Base-by-base conservation (phyloP, 176 grass and related monocot species). In the Oryza punctata region DNA sequence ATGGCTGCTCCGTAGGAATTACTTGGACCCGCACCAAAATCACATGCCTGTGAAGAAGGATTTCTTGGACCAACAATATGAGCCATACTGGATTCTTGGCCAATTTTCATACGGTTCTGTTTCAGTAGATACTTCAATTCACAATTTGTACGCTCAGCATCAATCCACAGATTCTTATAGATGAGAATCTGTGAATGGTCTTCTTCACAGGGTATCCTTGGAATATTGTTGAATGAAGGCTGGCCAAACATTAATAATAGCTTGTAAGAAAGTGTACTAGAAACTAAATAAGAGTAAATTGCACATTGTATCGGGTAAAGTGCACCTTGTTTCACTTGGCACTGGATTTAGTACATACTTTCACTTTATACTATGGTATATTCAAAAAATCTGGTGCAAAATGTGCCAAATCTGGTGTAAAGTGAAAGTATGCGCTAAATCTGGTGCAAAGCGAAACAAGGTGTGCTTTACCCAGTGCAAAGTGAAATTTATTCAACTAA, bases 61-160 rank as follows among this genome's bases (percentile, higher is more conserved):
- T 79, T 90, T 73, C 74, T 83, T 28, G 79, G 38, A 68, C 60
- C 63, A 76, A 72, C 83, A 71, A 43, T 66, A 45, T 83, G 83
- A 79, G 33, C 12, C 79, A 78, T 82, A 52, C 59, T 35, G 24
- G 78, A 86, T n/a, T 85, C 94, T 50, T 57, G 71, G 67, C 70
- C 78, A 57, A 74, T 71, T 40, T 65, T 72, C 87, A 91, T 74
- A 21, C 18, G 40, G 67, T 64, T 82, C 75, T 81, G 59, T 81
- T 87, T 82, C 84, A 94, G 83, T 78, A 94, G 70, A 86, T 94
- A 90, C 65, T 94, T 84, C 85, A 94, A 80, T n/a, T 73, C 43
- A 30, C 75, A 88, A 32, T 89, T 89, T 77, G 82, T 50, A 63
- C 75, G 63, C 81, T 86, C 89, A 3, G 89, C 89, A 29, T 88